phyloP scores from a whole-genome alignment of 208 protist species.

The Sergeia podlipaevii region DNA sequence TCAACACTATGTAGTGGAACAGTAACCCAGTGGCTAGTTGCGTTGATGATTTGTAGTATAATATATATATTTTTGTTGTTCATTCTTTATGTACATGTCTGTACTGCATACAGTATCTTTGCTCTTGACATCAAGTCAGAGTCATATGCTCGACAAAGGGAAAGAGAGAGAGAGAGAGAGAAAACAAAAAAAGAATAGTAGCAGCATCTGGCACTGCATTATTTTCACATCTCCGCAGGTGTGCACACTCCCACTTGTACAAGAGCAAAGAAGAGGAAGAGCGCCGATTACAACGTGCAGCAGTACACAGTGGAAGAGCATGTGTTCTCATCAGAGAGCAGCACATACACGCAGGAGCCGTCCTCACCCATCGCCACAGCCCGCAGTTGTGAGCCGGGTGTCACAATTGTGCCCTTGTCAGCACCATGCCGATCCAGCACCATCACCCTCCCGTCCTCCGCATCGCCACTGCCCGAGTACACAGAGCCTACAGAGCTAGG shows the following conservation, averaged over 20 bases:
- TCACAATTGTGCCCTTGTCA: slow-evolving; percentile 30
- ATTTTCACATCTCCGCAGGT: background rate
- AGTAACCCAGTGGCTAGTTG: no score
- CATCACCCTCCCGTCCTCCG: slow-evolving; percentile 32
- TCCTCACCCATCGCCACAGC: slow-evolving; percentile 29
- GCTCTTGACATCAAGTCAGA: no score
- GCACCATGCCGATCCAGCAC: slow-evolving; percentile 38
- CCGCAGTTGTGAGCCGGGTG: slow-evolving; percentile 33
- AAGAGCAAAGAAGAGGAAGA: slow-evolving; percentile 1
- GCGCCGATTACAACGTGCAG: background rate
- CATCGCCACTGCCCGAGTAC: background rate
- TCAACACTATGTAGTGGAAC: no score
- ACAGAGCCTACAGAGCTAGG: slow-evolving; percentile 3
- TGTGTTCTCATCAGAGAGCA: slow-evolving; percentile 31
- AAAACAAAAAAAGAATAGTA: slow-evolving; percentile 1
- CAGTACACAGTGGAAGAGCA: slow-evolving; percentile 38
- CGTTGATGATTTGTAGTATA: no score
- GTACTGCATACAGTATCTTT: no score
- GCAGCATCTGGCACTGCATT: background rate
- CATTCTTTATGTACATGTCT: no score
- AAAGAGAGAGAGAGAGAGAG: slow-evolving; percentile 3
- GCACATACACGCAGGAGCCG: slow-evolving; percentile 32
- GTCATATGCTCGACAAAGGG: background rate
- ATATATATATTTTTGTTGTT: no score
- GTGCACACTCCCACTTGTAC: background rate